Base-by-base conservation (phyloP, 108 stramenopile species). In the Skeletonema potamos region DNA sequence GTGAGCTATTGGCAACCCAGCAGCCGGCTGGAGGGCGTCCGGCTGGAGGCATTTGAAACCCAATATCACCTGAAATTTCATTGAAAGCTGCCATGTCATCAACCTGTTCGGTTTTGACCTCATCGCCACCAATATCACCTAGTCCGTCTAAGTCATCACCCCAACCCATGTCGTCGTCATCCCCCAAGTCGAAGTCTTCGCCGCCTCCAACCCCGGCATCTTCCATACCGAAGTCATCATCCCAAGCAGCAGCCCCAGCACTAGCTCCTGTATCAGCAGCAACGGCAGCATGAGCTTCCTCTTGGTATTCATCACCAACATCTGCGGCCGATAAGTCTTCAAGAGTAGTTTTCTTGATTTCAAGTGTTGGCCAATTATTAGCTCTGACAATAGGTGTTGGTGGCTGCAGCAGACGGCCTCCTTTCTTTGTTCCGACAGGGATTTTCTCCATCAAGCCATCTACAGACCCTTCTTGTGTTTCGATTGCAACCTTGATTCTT, bases 291-390 rank as follows among this genome's bases (percentile, higher is more conserved):
- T 51, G 66, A 33, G 81, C 76, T 27, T 84, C 87, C 30, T 90
- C 87, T 60, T 85, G 89, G 46, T 92, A 86, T 8, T 80, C 68
- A 41, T 66, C 83, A 13, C 48, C 84, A 27, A 51, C 68, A 48
- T 86, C 85, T 18, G 89, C 89, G 13, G 87, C 79, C 5, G 85
- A 79, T 54, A 92, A 72, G 66, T 92, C 94, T 66, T 90, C 90
- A 41, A 96, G 83, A 48, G 91, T 90, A n/a, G 89, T 89, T 77
- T 96, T 93, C 67, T 83, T 84, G 28, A 93, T 88, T 57, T 86
- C 94, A 24, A 96, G 74, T 8, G 92, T 92, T 20, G 99, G 99
- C 99, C 99, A 99, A 76, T 98, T 97, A 24, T 87, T 87, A 29
- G 77, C 89, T 32, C 95, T 85, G 62, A 96, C 63, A 54, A 98